Conservation (phyloP, 306 rosid species). For the Leucaena leucocephala region DNA sequence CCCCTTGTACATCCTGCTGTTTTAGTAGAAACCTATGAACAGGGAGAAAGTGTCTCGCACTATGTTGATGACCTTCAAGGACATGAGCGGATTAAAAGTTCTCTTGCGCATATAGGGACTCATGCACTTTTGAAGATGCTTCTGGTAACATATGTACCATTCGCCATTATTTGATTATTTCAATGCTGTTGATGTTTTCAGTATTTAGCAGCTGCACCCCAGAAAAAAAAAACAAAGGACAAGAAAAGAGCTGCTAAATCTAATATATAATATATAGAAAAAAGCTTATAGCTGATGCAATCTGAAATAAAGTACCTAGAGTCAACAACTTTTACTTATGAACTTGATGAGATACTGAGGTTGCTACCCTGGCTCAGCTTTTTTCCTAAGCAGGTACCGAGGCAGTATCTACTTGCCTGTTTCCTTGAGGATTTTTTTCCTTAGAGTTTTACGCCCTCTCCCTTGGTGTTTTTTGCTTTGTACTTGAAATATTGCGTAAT, state of each 20-base stretch:
- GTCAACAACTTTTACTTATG: neutral
- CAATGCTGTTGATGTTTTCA: constrained; percentile 23
- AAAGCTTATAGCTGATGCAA: neutral
- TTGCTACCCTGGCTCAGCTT: neutral
- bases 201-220: constrained; percentile 22
- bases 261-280: neutral
- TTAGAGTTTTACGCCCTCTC: neutral
- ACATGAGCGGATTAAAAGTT: constrained; percentile 71
- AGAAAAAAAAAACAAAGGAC: neutral
- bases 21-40: constrained; percentile 94
- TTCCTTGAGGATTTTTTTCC: neutral
- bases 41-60: constrained; percentile 88
- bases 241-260: neutral
- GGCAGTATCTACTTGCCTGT: neutral
- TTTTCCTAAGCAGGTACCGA: neutral
- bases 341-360: neutral
- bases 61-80: constrained; percentile 88
- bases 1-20: constrained; percentile 99
- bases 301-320: neutral
- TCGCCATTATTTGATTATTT: constrained; percentile 18
- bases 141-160: constrained; percentile 64
- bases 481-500: neutral
- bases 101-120: constrained; percentile 98
- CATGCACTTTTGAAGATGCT: constrained; percentile 99
- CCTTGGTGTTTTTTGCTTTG: neutral